Evolutionary conservation across 1,284 basidiomycete genomes (phyloP), one percentile per base, ranked within the genome.

Genomic region (Sutorius eximius): DNA sequence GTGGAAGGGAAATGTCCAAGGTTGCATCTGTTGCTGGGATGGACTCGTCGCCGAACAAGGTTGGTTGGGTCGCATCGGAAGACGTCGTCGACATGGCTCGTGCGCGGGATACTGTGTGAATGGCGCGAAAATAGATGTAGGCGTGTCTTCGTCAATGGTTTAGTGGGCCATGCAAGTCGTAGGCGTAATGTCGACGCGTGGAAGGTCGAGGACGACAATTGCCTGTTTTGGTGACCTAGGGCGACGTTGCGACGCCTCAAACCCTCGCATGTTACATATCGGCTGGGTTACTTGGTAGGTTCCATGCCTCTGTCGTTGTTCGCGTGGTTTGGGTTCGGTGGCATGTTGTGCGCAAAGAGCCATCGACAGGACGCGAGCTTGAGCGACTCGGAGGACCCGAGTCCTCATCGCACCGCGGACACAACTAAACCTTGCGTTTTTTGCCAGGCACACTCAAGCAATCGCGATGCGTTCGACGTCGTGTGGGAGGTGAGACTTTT

Each of bases 21-120:
- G 46, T 45, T 30, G 37, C 29, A 22, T 68, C 64, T 5, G 56
- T 50, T 2, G 49, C 37, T 2, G 51, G 33, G 36, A 36, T 24
- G 11, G 55, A 45, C 16, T 71, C 66, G 29, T 69, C 70, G 20
- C 67, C 63, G n/a, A 70, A 72, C 48, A 71, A 42, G 9, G 67
- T 61, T n/a, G 61, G 57, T 16, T 64, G 70, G 1, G 67, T 59
- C 18, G 59, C 53, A 13, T 72, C 66, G 12, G 67, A 67, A 4
- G 66, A 67, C 43, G 67, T 67, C 42, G 67, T 67, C 44, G 67
- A 69, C 67, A 72, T 70, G 40, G n/a, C 16, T 27, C 20, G 50
- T 24, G n/a, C 22, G 18, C 33, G 20, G 42, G 29, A 32, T 37
- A 15, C 30, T 33, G n/a, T 33, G 36, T 27, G 10, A 52, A 15